Conservation (phyloP, 352 stramenopile species). For the Elongisporangium undulatum region DNA sequence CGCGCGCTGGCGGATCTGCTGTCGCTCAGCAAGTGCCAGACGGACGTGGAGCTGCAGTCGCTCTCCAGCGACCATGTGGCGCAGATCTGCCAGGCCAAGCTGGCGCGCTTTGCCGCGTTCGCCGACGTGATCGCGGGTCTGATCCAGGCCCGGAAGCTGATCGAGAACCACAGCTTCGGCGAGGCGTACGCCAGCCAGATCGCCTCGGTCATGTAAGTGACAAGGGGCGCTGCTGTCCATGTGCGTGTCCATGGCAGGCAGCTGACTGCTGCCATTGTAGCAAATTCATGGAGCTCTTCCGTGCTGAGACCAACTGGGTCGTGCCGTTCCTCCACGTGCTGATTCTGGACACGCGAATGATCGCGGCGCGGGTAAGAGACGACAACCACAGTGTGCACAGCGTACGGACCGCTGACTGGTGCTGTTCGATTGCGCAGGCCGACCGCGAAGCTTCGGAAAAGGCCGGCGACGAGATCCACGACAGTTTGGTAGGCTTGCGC, state of each 20-base stretch:
- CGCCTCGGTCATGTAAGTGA: conserved; percentile 55
- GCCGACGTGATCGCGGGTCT: conserved; percentile 58
- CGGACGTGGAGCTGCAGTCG: conserved; percentile 31
- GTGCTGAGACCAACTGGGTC: conserved; percentile 82
- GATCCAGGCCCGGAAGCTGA: conserved; percentile 57
- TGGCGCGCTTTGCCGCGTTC: conserved; percentile 50
- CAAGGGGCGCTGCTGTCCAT: not conserved
- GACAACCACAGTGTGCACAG: not conserved
- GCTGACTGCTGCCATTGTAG: conserved; percentile 15
- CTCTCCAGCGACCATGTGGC: conserved; percentile 48
- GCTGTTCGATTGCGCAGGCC: conserved; percentile 26
- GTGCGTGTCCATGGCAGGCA: not conserved
- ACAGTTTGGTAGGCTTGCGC: conserved; percentile 44
- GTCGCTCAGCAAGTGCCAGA: conserved; percentile 24
- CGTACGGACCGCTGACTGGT: conserved; percentile 4
- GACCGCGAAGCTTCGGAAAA: conserved; percentile 59
- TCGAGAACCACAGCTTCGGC: conserved; percentile 32
- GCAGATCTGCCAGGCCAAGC: conserved; percentile 44
- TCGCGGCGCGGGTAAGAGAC: conserved; percentile 43
- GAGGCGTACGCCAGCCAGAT: conserved; percentile 71
- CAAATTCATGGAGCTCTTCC: conserved; percentile 87
- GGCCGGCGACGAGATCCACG: conserved; percentile 68
- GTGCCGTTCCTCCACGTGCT: conserved; percentile 78
- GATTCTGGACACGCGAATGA: conserved; percentile 72
- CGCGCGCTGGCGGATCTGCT: conserved; percentile 47